A percentile compares a stretch with the other conserved stretches of the same genome.
phyloP scores from a whole-genome alignment of 257 asterid species.

The Solanum gandarillasii region DNA sequence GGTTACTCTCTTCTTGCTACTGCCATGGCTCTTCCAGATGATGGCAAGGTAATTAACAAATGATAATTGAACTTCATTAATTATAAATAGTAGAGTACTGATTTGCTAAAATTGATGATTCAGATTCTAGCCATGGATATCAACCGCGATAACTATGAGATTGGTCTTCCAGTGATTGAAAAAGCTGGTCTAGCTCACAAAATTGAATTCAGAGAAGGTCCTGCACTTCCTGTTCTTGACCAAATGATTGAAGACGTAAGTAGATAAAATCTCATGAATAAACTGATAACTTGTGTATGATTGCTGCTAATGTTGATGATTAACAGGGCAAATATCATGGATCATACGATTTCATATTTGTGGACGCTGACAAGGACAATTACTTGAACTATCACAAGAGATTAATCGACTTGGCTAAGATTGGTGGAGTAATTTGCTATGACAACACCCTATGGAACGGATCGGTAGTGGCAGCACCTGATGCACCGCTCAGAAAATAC shows the following conservation, averaged over 20 bases:
- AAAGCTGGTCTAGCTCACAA: slow-evolving; percentile 41
- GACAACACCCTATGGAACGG: slow-evolving; percentile 38
- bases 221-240: slow-evolving; percentile 6
- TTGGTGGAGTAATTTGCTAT: slow-evolving; percentile 33
- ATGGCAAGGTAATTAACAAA: slow-evolving; percentile 29
- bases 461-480: slow-evolving; percentile 25
- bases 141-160: slow-evolving; percentile 35
- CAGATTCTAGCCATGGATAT: slow-evolving; percentile 48
- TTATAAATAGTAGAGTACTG: no score
- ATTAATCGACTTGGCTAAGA: slow-evolving; percentile 30
- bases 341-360: slow-evolving; percentile 49
- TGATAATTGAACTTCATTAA: neutral
- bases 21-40: slow-evolving; percentile 49
- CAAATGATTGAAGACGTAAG: slow-evolving; percentile 7
- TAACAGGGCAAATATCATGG: slow-evolving; percentile 41
- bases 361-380: slow-evolving; percentile 56
- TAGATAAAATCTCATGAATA: neutral
- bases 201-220: slow-evolving; percentile 25
- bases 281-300: neutral
- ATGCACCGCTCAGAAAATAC: slow-evolving; percentile 15
- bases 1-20: slow-evolving; percentile 54
- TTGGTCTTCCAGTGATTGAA: slow-evolving; percentile 40
- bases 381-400: slow-evolving; percentile 47
- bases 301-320: neutral
- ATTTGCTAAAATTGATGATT: neutral